These are phyloP conservation scores for Balansia obtecta DNA, from an alignment of 2,329 filamentous ascomycete genomes.

Conservation along the genomic window DNA sequence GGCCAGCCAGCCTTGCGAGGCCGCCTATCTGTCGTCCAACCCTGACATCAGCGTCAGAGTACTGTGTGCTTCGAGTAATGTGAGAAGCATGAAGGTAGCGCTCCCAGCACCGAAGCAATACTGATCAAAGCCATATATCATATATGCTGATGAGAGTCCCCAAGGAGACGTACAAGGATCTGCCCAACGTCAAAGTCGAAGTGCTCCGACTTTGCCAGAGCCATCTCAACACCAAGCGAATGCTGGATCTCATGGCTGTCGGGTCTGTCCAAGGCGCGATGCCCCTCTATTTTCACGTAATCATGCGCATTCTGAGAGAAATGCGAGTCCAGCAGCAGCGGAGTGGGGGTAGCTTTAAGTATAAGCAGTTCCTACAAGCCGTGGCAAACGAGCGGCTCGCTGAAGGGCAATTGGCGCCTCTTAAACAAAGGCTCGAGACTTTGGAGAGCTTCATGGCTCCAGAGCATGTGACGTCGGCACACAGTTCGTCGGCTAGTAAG, in stretches of 20 bases:
- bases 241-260: constrained; percentile 49
- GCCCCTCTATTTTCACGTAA: constrained; percentile 46
- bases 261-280: constrained; percentile 20
- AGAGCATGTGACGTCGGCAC: constrained; percentile 8
- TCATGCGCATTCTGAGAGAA: constrained; percentile 42
- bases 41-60: constrained; percentile 34
- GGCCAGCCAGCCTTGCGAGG: constrained; percentile 43
- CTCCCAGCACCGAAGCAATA: no score
- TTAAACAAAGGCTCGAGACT: constrained; percentile 29
- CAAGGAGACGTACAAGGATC: constrained; percentile 20
- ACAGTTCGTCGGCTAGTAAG: background rate
- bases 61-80: constrained; percentile 41
- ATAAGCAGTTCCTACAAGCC: constrained; percentile 30
- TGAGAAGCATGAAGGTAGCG: constrained; percentile 23
- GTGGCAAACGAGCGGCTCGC: constrained; percentile 25
- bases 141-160: background rate
- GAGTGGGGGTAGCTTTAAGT: constrained; percentile 29
- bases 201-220: constrained; percentile 36
- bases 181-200: constrained; percentile 34
- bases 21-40: constrained; percentile 38
- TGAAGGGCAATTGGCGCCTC: constrained; percentile 35
- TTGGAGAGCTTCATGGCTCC: constrained; percentile 43
- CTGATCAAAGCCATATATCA: background rate
- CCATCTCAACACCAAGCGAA: constrained; percentile 43
- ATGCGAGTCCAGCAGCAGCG: constrained; percentile 36